phyloP scores from a whole-genome alignment of 441 rosid genomes.

The Populus hybrid region DNA sequence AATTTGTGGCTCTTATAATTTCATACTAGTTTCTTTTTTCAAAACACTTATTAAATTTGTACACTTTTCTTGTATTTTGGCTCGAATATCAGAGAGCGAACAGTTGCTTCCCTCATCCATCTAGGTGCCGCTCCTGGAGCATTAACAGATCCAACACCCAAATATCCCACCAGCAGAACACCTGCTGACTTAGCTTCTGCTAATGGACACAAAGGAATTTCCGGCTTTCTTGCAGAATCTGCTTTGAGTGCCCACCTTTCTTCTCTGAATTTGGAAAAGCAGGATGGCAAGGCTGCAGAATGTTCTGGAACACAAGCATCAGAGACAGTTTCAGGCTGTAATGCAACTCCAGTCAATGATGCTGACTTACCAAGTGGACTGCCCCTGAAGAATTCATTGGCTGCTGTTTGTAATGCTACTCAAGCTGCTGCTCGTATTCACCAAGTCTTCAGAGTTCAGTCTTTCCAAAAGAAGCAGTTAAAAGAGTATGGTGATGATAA shows the following conservation, averaged over 20 bases:
- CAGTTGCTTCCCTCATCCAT: slow-evolving; percentile 72
- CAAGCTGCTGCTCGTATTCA: slow-evolving; percentile 86
- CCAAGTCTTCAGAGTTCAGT: slow-evolving; percentile 82
- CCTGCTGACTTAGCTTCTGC: slow-evolving; percentile 89
- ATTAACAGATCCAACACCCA: slow-evolving; percentile 76
- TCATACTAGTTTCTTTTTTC: background rate
- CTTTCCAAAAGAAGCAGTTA: slow-evolving; percentile 79
- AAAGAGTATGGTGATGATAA: slow-evolving; percentile 53
- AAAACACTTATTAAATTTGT: background rate
- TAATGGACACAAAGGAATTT: slow-evolving; percentile 88
- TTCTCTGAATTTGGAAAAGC: slow-evolving; percentile 50
- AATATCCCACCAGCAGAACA: slow-evolving; percentile 63
- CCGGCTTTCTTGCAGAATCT: slow-evolving; percentile 86
- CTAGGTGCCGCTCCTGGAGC: slow-evolving; percentile 84
- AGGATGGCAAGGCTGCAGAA: slow-evolving; percentile 24
- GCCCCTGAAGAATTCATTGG: slow-evolving; percentile 66
- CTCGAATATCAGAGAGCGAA: slow-evolving; percentile 60
- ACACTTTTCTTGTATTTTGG: slow-evolving; percentile 3
- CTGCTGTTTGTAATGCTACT: slow-evolving; percentile 80
- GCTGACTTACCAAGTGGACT: slow-evolving; percentile 37
- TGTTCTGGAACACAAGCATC: slow-evolving; percentile 31
- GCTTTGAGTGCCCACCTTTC: slow-evolving; percentile 54
- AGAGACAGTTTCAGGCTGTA: slow-evolving; percentile 32
- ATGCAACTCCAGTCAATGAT: slow-evolving; percentile 28
- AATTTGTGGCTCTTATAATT: background rate